phyloP scores from a whole-genome alignment of 2,329 filamentous ascomycete species.

The Trichoderma sp. region DNA sequence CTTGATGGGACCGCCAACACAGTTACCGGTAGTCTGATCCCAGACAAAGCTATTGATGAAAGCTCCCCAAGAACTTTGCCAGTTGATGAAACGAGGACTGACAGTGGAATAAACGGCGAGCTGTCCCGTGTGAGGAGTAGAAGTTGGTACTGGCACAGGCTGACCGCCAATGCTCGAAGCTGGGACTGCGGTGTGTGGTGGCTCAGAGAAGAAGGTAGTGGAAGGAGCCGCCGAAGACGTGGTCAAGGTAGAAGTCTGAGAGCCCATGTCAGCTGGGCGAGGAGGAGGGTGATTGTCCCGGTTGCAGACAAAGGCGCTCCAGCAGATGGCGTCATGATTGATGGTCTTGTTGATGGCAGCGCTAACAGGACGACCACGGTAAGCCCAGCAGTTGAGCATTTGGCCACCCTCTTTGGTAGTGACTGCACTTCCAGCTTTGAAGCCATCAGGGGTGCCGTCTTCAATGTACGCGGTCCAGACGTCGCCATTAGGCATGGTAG shows the following conservation, averaged over 20 bases:
- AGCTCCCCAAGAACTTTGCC: conserved; percentile 45
- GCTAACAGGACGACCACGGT: conserved; percentile 47
- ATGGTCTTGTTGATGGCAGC: conserved; percentile 46
- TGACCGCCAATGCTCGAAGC: conserved; percentile 36
- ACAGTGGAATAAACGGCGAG: conserved; percentile 41
- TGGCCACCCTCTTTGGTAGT: conserved; percentile 46
- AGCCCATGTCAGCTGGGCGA: conserved; percentile 43
- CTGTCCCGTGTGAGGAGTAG: conserved; percentile 37
- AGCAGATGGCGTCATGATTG: conserved; percentile 45
- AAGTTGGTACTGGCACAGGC: conserved; percentile 41
- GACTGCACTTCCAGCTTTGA: conserved; percentile 47
- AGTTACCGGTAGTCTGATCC: conserved; percentile 44
- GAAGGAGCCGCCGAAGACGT: conserved; percentile 41
- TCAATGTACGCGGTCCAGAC: conserved; percentile 50
- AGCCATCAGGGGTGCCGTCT: conserved; percentile 46
- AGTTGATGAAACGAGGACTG: conserved; percentile 47
- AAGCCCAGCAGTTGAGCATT: conserved; percentile 48
- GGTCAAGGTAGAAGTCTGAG: conserved; percentile 42
- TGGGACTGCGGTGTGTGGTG: conserved; percentile 36
- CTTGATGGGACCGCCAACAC: conserved; percentile 40
- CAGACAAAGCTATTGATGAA: conserved; percentile 49
- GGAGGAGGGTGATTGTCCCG: conserved; percentile 41
- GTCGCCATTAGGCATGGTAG: conserved; percentile 45
- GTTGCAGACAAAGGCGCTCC: conserved; percentile 50
- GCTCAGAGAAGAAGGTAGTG: conserved; percentile 41